Conservation (phyloP, 1,284 basidiomycete genomes). For the Pisolithus thermaeus region DNA sequence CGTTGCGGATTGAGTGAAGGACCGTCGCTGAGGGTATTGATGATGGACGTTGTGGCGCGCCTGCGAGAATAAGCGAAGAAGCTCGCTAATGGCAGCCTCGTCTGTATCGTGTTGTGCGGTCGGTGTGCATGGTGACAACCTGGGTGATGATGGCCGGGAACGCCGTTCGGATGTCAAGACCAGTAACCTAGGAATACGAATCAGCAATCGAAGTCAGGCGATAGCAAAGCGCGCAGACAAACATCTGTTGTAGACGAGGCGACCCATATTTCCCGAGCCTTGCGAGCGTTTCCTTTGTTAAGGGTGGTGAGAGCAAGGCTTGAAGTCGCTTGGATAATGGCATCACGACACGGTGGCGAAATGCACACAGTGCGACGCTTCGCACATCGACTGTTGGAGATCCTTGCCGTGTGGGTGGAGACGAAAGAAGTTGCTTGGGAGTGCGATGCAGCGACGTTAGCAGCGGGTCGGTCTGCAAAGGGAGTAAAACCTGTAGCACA, state of each 20-base stretch:
- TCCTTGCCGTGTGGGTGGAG: constrained; percentile 50
- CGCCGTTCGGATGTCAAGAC: constrained; percentile 56
- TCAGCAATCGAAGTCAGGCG: not conserved
- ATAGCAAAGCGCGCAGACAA: constrained; percentile 11
- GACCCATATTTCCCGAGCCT: constrained; percentile 49
- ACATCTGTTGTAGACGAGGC: constrained; percentile 75
- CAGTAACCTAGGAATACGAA: constrained; percentile 52
- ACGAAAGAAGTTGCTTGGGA: constrained; percentile 51
- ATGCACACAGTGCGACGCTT: constrained; percentile 70
- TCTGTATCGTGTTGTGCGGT: constrained; percentile 43
- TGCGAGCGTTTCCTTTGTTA: constrained; percentile 46
- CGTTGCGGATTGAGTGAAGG: constrained; percentile 27
- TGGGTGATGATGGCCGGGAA: constrained; percentile 23
- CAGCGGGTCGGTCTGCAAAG: constrained; percentile 68
- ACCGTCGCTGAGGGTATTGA: constrained; percentile 18
- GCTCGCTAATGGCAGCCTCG: constrained; percentile 58
- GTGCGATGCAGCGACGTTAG: constrained; percentile 62
- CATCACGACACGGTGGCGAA: constrained; percentile 74
- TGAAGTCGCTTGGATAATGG: constrained; percentile 56
- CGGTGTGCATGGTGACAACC: constrained; percentile 19
- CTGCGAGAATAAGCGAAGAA: constrained; percentile 45
- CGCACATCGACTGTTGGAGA: constrained; percentile 69
- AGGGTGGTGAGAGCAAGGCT: constrained; percentile 44
- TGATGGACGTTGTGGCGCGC: constrained; percentile 36
- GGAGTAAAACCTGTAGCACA: constrained; percentile 56